phyloP scores from a whole-genome alignment of 371 early-diverging fungal genomes.

The Syncephalastrum monosporum region DNA sequence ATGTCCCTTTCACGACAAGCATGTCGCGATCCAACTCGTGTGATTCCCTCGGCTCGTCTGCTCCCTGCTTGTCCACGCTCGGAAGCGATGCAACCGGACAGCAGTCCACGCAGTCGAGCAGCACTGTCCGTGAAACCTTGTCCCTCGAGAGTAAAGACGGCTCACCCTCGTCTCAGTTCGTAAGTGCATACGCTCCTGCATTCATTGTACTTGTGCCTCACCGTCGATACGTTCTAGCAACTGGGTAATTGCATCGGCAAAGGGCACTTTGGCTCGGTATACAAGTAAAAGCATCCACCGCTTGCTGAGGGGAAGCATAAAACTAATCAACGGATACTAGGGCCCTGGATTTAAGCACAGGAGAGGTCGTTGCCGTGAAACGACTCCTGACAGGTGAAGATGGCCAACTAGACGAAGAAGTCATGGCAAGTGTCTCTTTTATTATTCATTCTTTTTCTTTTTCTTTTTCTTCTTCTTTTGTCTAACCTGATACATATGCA shows the following conservation, averaged over 20 bases:
- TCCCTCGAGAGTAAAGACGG: constrained; percentile 53
- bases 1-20: constrained; percentile 1
- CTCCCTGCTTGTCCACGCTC: background rate
- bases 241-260: constrained; percentile 90
- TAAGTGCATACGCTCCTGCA: constrained; percentile 19
- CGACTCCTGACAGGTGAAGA: constrained; percentile 69
- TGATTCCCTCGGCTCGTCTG: constrained; percentile 5
- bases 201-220: no score
- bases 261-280: constrained; percentile 90
- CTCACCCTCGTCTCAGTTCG: constrained; percentile 47
- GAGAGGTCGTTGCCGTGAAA: constrained; percentile 89
- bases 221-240: constrained; percentile 42
- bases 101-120: constrained; percentile 1
- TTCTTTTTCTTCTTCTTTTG: background rate
- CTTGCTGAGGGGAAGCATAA: background rate
- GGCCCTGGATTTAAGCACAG: constrained; percentile 81
- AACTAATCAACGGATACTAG: constrained; percentile 21
- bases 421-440: constrained; percentile 31
- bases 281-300: constrained; percentile 37
- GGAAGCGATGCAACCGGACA: background rate
- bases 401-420: constrained; percentile 57
- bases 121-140: constrained; percentile 37
- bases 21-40: constrained; percentile 11
- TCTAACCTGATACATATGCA: background rate
- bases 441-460: background rate